Percentiles rank a stretch among this genome's conserved stretches.
phyloP scores from a whole-genome alignment of 2,329 filamentous ascomycete species.

The Zasmidium citrigriseum region DNA sequence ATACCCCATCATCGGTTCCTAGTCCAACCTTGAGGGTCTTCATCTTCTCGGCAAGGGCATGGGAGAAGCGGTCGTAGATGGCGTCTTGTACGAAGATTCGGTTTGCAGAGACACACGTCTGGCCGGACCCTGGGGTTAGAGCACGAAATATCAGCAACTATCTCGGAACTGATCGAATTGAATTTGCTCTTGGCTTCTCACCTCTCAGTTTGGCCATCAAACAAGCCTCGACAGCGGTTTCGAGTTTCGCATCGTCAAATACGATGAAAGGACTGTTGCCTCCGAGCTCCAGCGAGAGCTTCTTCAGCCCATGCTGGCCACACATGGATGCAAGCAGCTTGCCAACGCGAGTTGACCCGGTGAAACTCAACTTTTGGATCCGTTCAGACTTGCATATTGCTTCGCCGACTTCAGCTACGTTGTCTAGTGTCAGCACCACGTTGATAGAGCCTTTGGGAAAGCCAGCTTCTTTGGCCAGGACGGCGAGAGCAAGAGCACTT shows the following conservation, averaged over 20 bases:
- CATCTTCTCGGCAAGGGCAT: conserved; percentile 52
- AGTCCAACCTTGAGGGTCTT: conserved; percentile 20
- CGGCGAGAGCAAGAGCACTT: conserved; percentile 28
- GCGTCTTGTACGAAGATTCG: conserved; percentile 55
- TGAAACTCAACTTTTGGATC: conserved; percentile 36
- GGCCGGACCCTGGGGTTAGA: too few relatives aligned
- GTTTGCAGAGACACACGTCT: conserved; percentile 42
- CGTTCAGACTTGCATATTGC: conserved; percentile 23
- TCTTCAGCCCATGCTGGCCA: conserved; percentile 28
- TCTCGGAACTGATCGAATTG: too few relatives aligned
- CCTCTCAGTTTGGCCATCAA: conserved; percentile 33
- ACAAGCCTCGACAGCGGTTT: conserved; percentile 27
- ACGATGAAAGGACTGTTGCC: conserved; percentile 38
- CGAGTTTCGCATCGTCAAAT: conserved; percentile 36
- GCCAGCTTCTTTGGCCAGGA: conserved; percentile 32
- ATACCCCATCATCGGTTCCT: conserved; percentile 16
- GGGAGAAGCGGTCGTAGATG: conserved; percentile 56
- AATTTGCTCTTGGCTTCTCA: too few relatives aligned
- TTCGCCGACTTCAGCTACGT: conserved; percentile 24
- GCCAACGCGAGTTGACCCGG: conserved; percentile 33
- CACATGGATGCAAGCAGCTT: conserved; percentile 30
- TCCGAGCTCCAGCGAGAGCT: conserved; percentile 33
- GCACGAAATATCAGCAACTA: too few relatives aligned
- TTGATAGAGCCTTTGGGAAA: conserved; percentile 31
- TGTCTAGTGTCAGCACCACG: conserved; percentile 26